Conservation (phyloP, 2,329 filamentous ascomycete genomes). For the Phoma sp. region DNA sequence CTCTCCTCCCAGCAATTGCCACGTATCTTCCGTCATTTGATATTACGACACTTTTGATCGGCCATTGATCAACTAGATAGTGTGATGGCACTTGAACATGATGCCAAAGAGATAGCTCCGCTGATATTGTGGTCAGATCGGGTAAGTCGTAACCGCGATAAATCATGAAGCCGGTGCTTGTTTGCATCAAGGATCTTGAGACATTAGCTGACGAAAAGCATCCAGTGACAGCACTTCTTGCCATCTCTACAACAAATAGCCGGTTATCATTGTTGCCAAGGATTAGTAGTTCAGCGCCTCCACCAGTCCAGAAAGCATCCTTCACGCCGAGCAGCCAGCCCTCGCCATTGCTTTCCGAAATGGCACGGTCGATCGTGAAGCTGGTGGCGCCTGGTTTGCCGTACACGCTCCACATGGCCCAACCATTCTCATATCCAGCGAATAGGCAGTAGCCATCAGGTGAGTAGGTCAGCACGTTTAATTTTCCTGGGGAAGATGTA, state of each 20-base stretch:
- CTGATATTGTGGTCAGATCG: slow-evolving; percentile 88
- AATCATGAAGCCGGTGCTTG: slow-evolving; percentile 84
- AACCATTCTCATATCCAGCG: slow-evolving; percentile 88
- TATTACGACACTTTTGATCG: slow-evolving; percentile 83
- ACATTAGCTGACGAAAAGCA: slow-evolving; percentile 93
- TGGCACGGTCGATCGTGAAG: slow-evolving; percentile 71
- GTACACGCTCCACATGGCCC: slow-evolving; percentile 97
- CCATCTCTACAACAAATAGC: slow-evolving; percentile 89
- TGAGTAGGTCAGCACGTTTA: slow-evolving; percentile 83
- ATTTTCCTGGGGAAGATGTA: slow-evolving; percentile 71
- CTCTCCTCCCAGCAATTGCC: slow-evolving; percentile 90
- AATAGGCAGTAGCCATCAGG: slow-evolving; percentile 97
- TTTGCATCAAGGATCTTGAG: slow-evolving; percentile 86
- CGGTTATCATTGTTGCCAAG: slow-evolving; percentile 73
- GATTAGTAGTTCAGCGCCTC: slow-evolving; percentile 84
- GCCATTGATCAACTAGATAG: slow-evolving; percentile 93
- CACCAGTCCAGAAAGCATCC: slow-evolving; percentile 84
- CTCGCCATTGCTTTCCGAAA: slow-evolving; percentile 73
- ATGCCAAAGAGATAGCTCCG: slow-evolving; percentile 94
- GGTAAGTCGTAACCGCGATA: slow-evolving; percentile 93
- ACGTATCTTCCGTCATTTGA: slow-evolving; percentile 93
- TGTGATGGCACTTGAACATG: slow-evolving; percentile 81
- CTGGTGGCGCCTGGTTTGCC: slow-evolving; percentile 87
- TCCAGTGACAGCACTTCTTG: slow-evolving; percentile 87
- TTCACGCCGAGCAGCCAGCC: slow-evolving; percentile 81